Evolutionary conservation across 176 grass and related monocot species (phyloP).

Genomic region (Musa beccarii): DNA sequence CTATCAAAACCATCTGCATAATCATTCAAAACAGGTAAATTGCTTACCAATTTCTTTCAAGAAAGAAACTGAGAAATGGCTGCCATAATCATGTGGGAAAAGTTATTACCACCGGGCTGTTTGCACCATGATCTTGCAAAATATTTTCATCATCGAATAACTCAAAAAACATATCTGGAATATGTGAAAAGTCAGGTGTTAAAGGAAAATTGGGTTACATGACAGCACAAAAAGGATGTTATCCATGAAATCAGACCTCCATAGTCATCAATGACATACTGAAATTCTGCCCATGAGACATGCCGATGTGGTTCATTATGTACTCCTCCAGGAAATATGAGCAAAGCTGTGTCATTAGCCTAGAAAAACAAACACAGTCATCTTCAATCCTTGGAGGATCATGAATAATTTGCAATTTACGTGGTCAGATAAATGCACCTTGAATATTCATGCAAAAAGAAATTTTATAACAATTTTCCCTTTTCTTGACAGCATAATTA

Average conservation of each 20-base stretch:
- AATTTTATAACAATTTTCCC: background rate
- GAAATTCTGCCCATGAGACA: slow-evolving; percentile 71
- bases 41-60: slow-evolving; percentile 7
- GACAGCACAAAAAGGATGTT: background rate
- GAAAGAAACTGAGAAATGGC: slow-evolving; percentile 9
- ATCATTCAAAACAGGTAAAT: slow-evolving; percentile 26
- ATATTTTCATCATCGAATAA: slow-evolving; percentile 73
- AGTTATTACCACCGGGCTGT: slow-evolving; percentile 66
- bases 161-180: slow-evolving; percentile 77
- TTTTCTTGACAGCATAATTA: background rate
- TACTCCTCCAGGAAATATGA: slow-evolving; percentile 83
- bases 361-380: slow-evolving; percentile 34
- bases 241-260: slow-evolving; percentile 52
- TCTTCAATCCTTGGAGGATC: background rate
- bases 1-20: slow-evolving; percentile 81
- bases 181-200: background rate
- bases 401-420: background rate
- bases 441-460: background rate
- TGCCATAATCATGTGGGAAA: background rate
- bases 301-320: slow-evolving; percentile 83
- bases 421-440: background rate
- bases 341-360: slow-evolving; percentile 78
- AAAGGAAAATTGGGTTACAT: background rate
- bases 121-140: slow-evolving; percentile 53
- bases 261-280: slow-evolving; percentile 79